Evolutionary conservation across 352 stramenopile species (phyloP).

Genomic region (Vaucheria bursata): DNA sequence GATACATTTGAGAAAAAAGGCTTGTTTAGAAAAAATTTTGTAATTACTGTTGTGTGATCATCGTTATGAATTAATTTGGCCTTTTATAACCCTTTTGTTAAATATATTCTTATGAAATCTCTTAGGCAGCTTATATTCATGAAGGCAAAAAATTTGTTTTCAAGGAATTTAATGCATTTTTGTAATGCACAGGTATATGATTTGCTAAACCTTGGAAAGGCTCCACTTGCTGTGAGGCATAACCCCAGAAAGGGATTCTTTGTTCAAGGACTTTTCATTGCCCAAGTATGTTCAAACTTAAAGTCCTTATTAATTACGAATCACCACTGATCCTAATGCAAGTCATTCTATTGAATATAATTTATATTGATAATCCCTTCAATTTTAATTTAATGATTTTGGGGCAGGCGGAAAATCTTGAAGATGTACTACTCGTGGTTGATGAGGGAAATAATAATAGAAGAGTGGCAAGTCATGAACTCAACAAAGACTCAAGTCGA

Average conservation of each 20-base stretch:
- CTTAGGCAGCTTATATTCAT: too few species aligned
- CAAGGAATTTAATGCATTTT: too few species aligned
- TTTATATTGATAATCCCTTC: too few species aligned
- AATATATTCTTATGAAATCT: too few species aligned
- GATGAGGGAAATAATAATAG: slow-evolving; percentile 81
- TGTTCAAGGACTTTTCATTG: slow-evolving; percentile 45
- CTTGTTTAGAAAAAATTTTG: slow-evolving; percentile 15
- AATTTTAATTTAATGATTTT: too few species aligned
- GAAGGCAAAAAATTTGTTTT: too few species aligned
- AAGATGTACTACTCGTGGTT: slow-evolving; percentile 66
- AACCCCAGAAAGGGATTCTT: slow-evolving; percentile 44
- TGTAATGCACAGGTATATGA: slow-evolving; percentile 11
- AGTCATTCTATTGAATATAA: not conserved
- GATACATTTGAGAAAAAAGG: slow-evolving; percentile 12
- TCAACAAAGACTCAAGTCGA: slow-evolving; percentile 41
- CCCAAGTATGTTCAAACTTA: slow-evolving; percentile 13
- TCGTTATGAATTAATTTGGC: not conserved
- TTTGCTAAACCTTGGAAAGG: slow-evolving; percentile 9
- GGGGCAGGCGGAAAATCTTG: slow-evolving; percentile 60
- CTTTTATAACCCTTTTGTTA: not conserved
- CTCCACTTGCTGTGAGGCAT: slow-evolving; percentile 25
- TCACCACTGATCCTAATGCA: not conserved
- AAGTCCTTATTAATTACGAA: not conserved
- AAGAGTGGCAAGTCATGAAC: slow-evolving; percentile 71
- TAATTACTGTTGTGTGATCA: slow-evolving; percentile 10